Conservation (phyloP, 257 asterid genomes). For the Solanum piurae region DNA sequence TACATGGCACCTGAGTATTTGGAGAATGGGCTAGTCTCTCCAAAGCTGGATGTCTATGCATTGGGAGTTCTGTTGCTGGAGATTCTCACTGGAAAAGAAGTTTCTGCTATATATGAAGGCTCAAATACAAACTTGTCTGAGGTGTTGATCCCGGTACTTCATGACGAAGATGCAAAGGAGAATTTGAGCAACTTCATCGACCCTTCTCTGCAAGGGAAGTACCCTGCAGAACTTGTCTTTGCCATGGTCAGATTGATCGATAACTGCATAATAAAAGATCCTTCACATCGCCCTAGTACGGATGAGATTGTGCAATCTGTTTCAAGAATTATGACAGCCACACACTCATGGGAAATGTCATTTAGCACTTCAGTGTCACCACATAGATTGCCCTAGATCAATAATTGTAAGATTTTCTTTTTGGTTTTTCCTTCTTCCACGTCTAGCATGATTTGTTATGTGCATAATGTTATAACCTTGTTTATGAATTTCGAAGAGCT, state of each 20-base stretch:
- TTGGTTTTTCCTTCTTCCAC: neutral
- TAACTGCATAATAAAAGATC: conserved; percentile 55
- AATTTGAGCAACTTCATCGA: conserved; percentile 37
- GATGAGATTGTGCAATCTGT: conserved; percentile 57
- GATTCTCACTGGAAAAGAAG: conserved; percentile 71
- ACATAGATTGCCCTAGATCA: conserved; percentile 19
- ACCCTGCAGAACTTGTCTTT: conserved; percentile 39
- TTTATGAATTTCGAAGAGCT: neutral
- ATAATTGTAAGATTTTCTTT: neutral
- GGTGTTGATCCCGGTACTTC: conserved; percentile 22
- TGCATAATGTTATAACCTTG: neutral
- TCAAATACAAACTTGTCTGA: conserved; percentile 20
- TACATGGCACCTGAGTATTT: conserved; percentile 97
- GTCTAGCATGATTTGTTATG: neutral
- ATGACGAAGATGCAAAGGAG: conserved; percentile 26
- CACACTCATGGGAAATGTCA: conserved; percentile 46
- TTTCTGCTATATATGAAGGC: conserved; percentile 21
- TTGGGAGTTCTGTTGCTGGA: conserved; percentile 77
- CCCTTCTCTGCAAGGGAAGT: conserved; percentile 41
- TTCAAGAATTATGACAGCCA: conserved; percentile 36
- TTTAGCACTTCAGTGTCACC: conserved; percentile 21
- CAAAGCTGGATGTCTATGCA: conserved; percentile 78
- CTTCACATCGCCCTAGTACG: conserved; percentile 55
- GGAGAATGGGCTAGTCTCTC: conserved; percentile 72
- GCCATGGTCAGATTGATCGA: conserved; percentile 36